A percentile compares a stretch with the other conserved stretches of the same genome.
Evolutionary conservation across 2,329 filamentous ascomycete genomes (phyloP).

Genomic region (Penicillium nordicum): DNA sequence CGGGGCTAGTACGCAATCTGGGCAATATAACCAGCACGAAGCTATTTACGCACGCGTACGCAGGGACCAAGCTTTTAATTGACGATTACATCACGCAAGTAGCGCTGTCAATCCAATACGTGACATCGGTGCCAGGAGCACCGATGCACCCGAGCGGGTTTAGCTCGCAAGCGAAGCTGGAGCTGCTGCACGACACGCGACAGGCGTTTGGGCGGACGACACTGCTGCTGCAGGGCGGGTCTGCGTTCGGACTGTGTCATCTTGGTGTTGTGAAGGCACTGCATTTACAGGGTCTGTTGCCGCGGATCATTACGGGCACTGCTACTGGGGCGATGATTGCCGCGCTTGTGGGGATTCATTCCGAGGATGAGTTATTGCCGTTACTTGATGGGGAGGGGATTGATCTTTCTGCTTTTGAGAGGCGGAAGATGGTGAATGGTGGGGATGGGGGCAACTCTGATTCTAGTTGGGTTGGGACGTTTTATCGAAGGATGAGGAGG

Average conservation of each 20-base stretch:
- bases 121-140: constrained; percentile 63
- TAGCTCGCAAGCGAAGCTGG: constrained; percentile 74
- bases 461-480: constrained; percentile 52
- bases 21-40: constrained; percentile 81
- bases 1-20: constrained; percentile 75
- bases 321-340: constrained; percentile 88
- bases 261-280: constrained; percentile 86
- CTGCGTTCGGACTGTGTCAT: constrained; percentile 88
- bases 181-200: constrained; percentile 80
- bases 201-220: constrained; percentile 85
- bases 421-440: constrained; percentile 28
- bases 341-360: constrained; percentile 81
- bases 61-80: constrained; percentile 84
- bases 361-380: constrained; percentile 74
- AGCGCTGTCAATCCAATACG: constrained; percentile 73
- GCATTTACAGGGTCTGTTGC: constrained; percentile 73
- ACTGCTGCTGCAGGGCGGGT: constrained; percentile 81
- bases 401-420: constrained; percentile 74
- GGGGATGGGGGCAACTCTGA: constrained; percentile 19
- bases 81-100: constrained; percentile 87
- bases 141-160: constrained; percentile 51
- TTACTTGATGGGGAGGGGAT: constrained; percentile 78
- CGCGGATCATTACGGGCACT: constrained; percentile 86
- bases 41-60: constrained; percentile 80
- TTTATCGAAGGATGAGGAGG: constrained; percentile 63